A percentile compares a stretch with the other conserved stretches of the same genome.
These are phyloP conservation scores for Colletotrichum theobromicola DNA, from an alignment of 2,329 filamentous ascomycete species.

Conservation along the genomic window DNA sequence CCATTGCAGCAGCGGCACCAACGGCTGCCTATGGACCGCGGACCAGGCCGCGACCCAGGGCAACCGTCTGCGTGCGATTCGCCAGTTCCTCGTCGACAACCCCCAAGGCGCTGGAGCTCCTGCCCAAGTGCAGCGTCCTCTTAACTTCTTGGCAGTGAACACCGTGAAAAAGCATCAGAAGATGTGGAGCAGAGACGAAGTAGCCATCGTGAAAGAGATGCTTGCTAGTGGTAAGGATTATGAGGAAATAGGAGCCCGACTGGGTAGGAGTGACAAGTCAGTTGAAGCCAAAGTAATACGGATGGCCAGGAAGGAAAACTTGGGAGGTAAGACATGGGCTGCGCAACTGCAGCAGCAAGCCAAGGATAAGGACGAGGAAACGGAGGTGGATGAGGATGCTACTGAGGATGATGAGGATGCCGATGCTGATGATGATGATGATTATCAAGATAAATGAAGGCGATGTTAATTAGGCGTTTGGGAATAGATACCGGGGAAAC, in stretches of 20 bases:
- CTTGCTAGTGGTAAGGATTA: background rate
- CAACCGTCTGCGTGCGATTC: background rate
- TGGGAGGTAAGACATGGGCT: background rate
- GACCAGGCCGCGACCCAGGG: background rate
- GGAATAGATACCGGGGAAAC: rapidly evolving
- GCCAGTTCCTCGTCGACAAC: background rate
- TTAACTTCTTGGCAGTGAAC: background rate
- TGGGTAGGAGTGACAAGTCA: background rate
- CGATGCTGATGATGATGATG: background rate
- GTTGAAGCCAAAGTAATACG: background rate
- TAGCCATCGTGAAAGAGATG: background rate
- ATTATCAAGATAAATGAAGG: background rate
- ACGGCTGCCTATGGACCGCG: background rate
- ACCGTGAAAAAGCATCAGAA: no score
- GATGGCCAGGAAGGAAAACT: background rate
- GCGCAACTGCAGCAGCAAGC: background rate
- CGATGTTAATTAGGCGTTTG: background rate
- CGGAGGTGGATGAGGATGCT: background rate
- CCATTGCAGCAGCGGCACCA: background rate
- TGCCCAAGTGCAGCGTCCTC: background rate
- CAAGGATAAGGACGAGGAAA: background rate
- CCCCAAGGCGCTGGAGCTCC: background rate
- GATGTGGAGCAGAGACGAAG: background rate
- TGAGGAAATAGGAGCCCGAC: background rate
- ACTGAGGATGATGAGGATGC: background rate